A percentile compares a stretch with the other conserved stretches of the same genome.
phyloP scores from a whole-genome alignment of 1,284 basidiomycete genomes.

The Cutaneotrichosporon cyanovorans region DNA sequence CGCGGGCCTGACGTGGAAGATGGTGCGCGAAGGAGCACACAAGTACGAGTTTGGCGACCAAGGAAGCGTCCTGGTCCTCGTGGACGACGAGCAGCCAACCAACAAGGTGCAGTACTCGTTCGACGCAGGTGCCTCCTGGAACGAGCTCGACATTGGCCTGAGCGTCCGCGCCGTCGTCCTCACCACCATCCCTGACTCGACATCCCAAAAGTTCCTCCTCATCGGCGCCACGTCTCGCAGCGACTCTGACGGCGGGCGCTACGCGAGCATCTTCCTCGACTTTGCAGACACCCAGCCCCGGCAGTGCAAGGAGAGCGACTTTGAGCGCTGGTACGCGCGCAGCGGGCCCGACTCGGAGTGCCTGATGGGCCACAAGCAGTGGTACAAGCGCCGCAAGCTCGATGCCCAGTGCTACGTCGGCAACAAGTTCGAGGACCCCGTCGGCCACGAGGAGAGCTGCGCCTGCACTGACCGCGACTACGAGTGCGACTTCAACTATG shows the following conservation, averaged over 20 bases:
- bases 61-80: slow-evolving; percentile 71
- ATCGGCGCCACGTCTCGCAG: slow-evolving; percentile 65
- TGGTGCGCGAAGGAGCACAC: slow-evolving; percentile 68
- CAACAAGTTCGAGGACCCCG: slow-evolving; percentile 79
- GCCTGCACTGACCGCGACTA: slow-evolving; percentile 79
- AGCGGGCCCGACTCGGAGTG: slow-evolving; percentile 61
- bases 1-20: slow-evolving; percentile 78
- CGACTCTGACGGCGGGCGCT: slow-evolving; percentile 56
- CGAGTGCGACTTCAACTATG: slow-evolving; percentile 59
- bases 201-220: slow-evolving; percentile 80
- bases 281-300: slow-evolving; percentile 64
- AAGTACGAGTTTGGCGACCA: slow-evolving; percentile 95
- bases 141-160: slow-evolving; percentile 61
- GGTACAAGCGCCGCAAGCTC: slow-evolving; percentile 77
- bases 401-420: slow-evolving; percentile 87
- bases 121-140: slow-evolving; percentile 77
- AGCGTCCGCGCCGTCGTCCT: slow-evolving; percentile 67
- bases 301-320: slow-evolving; percentile 67
- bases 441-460: slow-evolving; percentile 74
- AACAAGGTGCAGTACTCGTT: slow-evolving; percentile 72
- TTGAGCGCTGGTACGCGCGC: slow-evolving; percentile 83
- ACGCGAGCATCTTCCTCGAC: slow-evolving; percentile 73
- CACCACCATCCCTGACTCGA: slow-evolving; percentile 82
- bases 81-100: slow-evolving; percentile 78
- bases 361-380: slow-evolving; percentile 97